These are phyloP conservation scores for Oemleria cerasiformis DNA, from an alignment of 306 rosid genomes.

Conservation along the genomic window DNA sequence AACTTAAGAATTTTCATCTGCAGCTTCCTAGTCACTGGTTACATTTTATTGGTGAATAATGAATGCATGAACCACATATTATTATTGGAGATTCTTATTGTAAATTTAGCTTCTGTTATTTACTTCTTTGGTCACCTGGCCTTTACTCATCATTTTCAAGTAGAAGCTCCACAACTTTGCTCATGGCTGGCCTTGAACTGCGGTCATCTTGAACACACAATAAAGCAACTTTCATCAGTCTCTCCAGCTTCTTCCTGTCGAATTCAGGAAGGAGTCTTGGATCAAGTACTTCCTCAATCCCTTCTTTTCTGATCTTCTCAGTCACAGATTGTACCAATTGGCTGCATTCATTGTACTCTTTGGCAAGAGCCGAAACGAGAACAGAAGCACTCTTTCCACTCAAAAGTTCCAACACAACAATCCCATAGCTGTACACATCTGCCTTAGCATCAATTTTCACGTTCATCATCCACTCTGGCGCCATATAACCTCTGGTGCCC, in stretches of 20 bases:
- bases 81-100: too few species aligned
- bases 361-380: background rate
- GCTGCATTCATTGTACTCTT: background rate
- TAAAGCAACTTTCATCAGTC: slow-evolving; percentile 29
- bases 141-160: background rate
- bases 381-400: slow-evolving; percentile 33
- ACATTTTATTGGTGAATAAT: too few species aligned
- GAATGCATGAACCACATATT: too few species aligned
- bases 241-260: slow-evolving; percentile 14
- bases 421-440: slow-evolving; percentile 44
- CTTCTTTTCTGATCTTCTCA: slow-evolving; percentile 21
- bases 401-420: slow-evolving; percentile 34
- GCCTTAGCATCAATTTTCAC: slow-evolving; percentile 40
- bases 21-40: too few species aligned
- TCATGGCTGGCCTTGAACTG: slow-evolving; percentile 36
- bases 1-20: too few species aligned
- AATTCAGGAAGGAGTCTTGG: background rate
- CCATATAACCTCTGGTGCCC: slow-evolving; percentile 44
- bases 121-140: background rate
- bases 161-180: slow-evolving; percentile 36
- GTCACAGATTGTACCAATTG: slow-evolving; percentile 33
- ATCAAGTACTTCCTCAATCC: slow-evolving; percentile 27
- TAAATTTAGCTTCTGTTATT: background rate
- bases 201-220: slow-evolving; percentile 38
- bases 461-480: slow-evolving; percentile 50